Conservation (phyloP, 192 early-diverging fungal genomes). For the Thamnidium elegans region DNA sequence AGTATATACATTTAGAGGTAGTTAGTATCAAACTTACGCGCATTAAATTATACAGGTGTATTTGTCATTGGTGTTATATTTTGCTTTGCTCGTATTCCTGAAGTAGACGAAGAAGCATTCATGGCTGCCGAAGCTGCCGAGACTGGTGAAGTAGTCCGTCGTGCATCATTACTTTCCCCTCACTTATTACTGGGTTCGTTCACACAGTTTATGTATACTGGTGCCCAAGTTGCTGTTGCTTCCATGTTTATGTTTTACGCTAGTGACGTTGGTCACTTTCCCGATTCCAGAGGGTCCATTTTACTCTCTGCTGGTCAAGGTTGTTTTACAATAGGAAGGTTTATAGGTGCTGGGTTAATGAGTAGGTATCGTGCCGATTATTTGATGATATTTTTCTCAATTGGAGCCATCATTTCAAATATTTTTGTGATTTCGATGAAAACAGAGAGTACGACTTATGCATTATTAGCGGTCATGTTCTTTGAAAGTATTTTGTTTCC, state of each 20-base stretch:
- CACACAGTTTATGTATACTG: conserved; percentile 35
- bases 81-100: conserved; percentile 30
- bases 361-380: conserved; percentile 17
- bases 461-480: conserved; percentile 31
- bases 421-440: conserved; percentile 25
- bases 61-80: conserved; percentile 29
- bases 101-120: conserved; percentile 42
- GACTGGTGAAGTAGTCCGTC: conserved; percentile 12
- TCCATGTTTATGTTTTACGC: conserved; percentile 35
- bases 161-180: conserved; percentile 29
- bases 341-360: conserved; percentile 25
- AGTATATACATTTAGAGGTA: neutral
- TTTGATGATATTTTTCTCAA: conserved; percentile 23
- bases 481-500: conserved; percentile 38
- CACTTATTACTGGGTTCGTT: conserved; percentile 28
- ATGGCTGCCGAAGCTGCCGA: conserved; percentile 33
- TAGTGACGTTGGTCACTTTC: conserved; percentile 21
- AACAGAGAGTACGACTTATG: conserved; percentile 18
- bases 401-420: conserved; percentile 14
- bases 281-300: conserved; percentile 8
- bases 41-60: conserved; percentile 14
- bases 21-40: neutral
- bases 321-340: conserved; percentile 36
- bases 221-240: conserved; percentile 34
- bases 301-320: conserved; percentile 26